Evolutionary conservation across 495 filamentous ascomycete genomes (phyloP).

Genomic region (Cairneyella variabilis): DNA sequence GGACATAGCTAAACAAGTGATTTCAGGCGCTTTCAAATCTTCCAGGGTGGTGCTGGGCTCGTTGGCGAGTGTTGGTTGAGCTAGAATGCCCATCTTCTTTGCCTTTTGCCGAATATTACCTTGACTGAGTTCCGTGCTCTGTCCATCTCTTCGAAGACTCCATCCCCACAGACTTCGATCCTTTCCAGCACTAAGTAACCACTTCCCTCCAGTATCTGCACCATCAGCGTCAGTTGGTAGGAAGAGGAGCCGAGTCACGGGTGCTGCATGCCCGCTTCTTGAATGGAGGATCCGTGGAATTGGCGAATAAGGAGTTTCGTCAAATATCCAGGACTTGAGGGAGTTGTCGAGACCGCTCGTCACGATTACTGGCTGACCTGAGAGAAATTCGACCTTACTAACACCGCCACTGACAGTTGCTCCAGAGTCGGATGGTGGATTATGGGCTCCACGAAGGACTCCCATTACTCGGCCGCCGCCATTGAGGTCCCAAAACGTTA

Average conservation of each 20-base stretch:
- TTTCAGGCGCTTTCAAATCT: slow-evolving; percentile 80
- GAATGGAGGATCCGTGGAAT: slow-evolving; percentile 79
- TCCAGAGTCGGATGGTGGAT: slow-evolving; percentile 50
- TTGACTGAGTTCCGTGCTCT: slow-evolving; percentile 90
- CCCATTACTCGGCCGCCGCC: slow-evolving; percentile 78
- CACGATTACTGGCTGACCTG: slow-evolving; percentile 86
- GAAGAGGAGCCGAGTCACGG: slow-evolving; percentile 75
- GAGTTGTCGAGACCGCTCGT: slow-evolving; percentile 92
- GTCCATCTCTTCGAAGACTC: slow-evolving; percentile 90
- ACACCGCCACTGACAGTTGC: slow-evolving; percentile 48
- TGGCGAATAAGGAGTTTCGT: slow-evolving; percentile 78
- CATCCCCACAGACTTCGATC: slow-evolving; percentile 93
- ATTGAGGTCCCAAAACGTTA: slow-evolving; percentile 95
- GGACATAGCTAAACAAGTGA: slow-evolving; percentile 85
- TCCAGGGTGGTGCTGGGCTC: slow-evolving; percentile 59
- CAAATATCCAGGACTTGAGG: slow-evolving; percentile 92
- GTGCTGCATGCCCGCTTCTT: slow-evolving; percentile 81
- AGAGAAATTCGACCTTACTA: slow-evolving; percentile 81
- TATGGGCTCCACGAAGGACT: slow-evolving; percentile 79
- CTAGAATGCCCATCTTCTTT: slow-evolving; percentile 72
- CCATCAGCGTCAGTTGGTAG: slow-evolving; percentile 83
- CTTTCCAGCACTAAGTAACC: slow-evolving; percentile 83
- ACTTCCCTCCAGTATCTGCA: slow-evolving; percentile 84
- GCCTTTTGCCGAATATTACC: slow-evolving; percentile 77
- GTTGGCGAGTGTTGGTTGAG: slow-evolving; percentile 37